phyloP scores from a whole-genome alignment of 2,329 filamentous ascomycete genomes.

The Ustulina deusta region DNA sequence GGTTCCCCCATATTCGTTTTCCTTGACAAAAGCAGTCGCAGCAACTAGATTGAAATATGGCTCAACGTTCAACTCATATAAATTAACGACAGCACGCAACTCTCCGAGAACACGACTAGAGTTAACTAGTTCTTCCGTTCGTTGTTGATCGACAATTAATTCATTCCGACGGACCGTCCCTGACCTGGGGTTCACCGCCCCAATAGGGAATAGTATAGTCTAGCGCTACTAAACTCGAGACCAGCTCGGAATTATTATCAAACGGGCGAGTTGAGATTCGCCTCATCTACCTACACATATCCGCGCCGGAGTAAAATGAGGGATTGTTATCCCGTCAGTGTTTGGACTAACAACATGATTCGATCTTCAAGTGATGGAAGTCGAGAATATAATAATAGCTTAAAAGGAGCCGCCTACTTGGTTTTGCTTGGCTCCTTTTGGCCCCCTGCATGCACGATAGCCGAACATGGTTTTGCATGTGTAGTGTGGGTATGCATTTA shows the following conservation, averaged over 20 bases:
- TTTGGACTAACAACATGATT: not conserved
- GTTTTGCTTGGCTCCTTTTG: slow-evolving; percentile 18
- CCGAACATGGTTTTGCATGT: slow-evolving; percentile 1
- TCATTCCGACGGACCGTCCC: not conserved
- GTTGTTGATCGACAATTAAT: slow-evolving; percentile 10
- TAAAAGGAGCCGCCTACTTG: slow-evolving; percentile 10
- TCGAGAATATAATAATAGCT: not conserved
- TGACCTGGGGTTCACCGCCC: not conserved
- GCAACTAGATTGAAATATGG: not conserved
- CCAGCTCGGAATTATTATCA: not conserved
- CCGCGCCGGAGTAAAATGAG: not conserved
- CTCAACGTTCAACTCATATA: not conserved
- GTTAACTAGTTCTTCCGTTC: not conserved
- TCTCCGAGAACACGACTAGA: not conserved
- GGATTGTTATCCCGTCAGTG: not conserved
- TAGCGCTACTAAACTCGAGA: slow-evolving; percentile 3
- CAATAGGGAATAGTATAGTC: not conserved
- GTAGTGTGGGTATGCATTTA: not conserved
- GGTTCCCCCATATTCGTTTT: not conserved
- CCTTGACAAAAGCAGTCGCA: not conserved
- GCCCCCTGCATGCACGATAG: slow-evolving; percentile 14
- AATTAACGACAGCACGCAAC: slow-evolving; percentile 9
- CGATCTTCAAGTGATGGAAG: not conserved
- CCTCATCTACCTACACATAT: not conserved
- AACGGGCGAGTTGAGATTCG: not conserved